Evolutionary conservation across 805 yeast species (phyloP), one percentile per base, ranked within the genome.

Genomic region (Wickerhamomyces pijperi): DNA sequence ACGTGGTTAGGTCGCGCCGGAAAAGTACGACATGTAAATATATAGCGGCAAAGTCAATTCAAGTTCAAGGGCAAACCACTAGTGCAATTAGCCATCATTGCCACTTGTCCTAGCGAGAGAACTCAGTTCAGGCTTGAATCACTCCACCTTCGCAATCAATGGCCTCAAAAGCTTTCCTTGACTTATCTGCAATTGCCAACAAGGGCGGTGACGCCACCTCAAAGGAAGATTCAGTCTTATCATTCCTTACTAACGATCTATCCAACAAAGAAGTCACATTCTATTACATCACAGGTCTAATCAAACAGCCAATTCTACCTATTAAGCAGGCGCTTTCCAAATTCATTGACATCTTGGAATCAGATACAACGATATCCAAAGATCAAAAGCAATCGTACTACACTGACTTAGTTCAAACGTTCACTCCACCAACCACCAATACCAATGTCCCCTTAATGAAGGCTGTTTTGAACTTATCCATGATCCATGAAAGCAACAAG

Each of bases 371-470:
- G 2, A 14, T 16, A 5, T 13, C 18, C 9, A 23, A 13, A 12
- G 19, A 11, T 9, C 17, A 12, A 34, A 41, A 31, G 31, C 36
- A 33, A 23, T 18, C 28, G 5, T 23, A 44, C 3, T 48, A 47
- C 19, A 43, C 44, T 15, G 28, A 37, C 1, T 16, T 48, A 7
- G 28, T 48, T 12, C 20, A 37, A 4, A 36, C 25, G 9, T 43
- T 50, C 34, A 40, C 54, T 1, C 54, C 53, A 7, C 53, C 54
- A 33, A 47, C 53, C 2, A 40, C 45, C 1, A 35, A 36, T 3
- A 41, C 44, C 21, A 38, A 39, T 13, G 25, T 36, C 1, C 45
- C 51, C 1, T 34, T 47, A 6, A 44, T 47, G 28, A 42, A 42
- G 28, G 29, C 39, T 5, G 42, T 40, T 3, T 25, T 46, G 16